These are phyloP conservation scores for Globisporangium paddicum DNA, from an alignment of 352 stramenopile genomes.

Conservation along the genomic window DNA sequence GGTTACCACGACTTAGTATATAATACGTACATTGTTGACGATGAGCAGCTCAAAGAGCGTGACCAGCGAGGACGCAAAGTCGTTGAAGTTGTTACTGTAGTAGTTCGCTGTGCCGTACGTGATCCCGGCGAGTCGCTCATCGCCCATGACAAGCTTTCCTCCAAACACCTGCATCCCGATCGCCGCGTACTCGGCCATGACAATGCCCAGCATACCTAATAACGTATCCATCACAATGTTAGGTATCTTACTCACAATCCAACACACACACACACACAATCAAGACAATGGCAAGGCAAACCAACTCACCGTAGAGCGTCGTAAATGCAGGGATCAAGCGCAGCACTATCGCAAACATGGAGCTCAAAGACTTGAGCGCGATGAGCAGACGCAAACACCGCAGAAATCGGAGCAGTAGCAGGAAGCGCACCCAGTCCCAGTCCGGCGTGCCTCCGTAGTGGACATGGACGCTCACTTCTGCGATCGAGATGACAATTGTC, in stretches of 20 bases:
- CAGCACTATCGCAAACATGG: slow-evolving; percentile 51
- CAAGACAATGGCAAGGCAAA: neutral
- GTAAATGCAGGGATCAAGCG: slow-evolving; percentile 47
- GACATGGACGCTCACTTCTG: slow-evolving; percentile 47
- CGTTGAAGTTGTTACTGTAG: slow-evolving; percentile 79
- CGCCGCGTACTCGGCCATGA: slow-evolving; percentile 58
- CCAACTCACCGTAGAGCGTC: slow-evolving; percentile 39
- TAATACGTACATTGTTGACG: slow-evolving; percentile 64
- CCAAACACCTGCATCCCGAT: slow-evolving; percentile 64
- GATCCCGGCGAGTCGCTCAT: slow-evolving; percentile 26
- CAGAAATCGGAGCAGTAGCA: slow-evolving; percentile 59
- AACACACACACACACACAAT: neutral
- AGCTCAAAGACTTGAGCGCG: slow-evolving; percentile 37
- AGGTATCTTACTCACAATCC: neutral
- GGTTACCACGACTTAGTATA: neutral
- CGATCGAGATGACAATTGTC: slow-evolving; percentile 47
- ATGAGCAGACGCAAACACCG: slow-evolving; percentile 47
- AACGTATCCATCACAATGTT: neutral
- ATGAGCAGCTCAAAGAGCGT: slow-evolving; percentile 74
- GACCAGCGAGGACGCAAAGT: slow-evolving; percentile 47
- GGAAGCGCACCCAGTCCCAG: slow-evolving; percentile 47
- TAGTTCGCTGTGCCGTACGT: slow-evolving; percentile 50
- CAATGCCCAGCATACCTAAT: slow-evolving; percentile 46
- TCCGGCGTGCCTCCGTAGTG: slow-evolving; percentile 34
- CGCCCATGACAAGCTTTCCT: slow-evolving; percentile 38